phyloP scores from a whole-genome alignment of 2,329 filamentous ascomycete genomes.

The Penicillium paneum region DNA sequence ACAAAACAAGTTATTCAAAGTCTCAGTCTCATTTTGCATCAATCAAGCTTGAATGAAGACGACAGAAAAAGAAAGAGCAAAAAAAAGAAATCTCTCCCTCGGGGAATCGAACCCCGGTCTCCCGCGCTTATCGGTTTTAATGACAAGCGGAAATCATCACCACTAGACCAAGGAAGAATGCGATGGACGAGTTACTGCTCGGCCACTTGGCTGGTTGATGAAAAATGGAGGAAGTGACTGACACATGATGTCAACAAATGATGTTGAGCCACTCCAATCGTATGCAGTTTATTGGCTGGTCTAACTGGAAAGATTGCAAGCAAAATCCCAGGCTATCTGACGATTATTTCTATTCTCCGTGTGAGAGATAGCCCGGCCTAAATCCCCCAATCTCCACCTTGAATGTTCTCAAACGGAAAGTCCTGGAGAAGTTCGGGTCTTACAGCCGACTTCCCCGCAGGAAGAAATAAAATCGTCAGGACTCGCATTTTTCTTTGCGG shows the following conservation, averaged over 20 bases:
- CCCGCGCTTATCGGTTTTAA: slow-evolving; percentile 33
- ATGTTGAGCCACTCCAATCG: slow-evolving; percentile 2
- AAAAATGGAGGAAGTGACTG: no score
- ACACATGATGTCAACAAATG: background rate
- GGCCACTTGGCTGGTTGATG: slow-evolving; percentile 27
- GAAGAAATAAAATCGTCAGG: slow-evolving; percentile 8
- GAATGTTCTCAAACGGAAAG: slow-evolving; percentile 6
- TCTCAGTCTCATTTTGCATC: background rate
- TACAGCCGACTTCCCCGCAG: background rate
- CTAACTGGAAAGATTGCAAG: background rate
- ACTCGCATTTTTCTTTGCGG: background rate
- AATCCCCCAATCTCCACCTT: background rate
- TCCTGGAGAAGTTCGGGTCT: slow-evolving; percentile 9
- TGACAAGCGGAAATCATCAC: slow-evolving; percentile 44
- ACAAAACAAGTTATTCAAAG: no score
- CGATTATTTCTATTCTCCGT: background rate
- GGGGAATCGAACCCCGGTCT: slow-evolving; percentile 41
- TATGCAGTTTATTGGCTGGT: slow-evolving; percentile 2
- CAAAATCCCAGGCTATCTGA: background rate
- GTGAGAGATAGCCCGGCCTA: background rate
- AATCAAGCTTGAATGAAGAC: background rate
- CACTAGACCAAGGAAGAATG: slow-evolving; percentile 38
- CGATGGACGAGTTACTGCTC: slow-evolving; percentile 23
- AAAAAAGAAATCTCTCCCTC: slow-evolving; percentile 35
- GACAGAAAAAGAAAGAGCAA: background rate